Evolutionary conservation across 2,329 filamentous ascomycete genomes (phyloP).

Genomic region (Fonsecaea pugnacius): DNA sequence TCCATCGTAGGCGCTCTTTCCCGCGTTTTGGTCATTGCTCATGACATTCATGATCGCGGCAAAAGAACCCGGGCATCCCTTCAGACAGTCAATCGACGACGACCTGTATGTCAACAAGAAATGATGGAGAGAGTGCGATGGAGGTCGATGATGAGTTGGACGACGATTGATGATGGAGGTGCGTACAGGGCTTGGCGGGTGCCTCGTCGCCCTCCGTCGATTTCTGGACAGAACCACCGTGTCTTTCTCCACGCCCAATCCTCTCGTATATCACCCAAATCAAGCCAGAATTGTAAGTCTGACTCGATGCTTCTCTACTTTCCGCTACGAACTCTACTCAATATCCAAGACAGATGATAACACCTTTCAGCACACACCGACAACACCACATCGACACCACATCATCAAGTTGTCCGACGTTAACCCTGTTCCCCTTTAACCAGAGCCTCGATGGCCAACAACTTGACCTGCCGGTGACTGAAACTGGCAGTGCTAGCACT

Average conservation of each 20-base stretch:
- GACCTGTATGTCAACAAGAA: not conserved
- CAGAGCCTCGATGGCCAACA: not conserved
- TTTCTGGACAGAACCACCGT: constrained; percentile 11
- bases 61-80: not conserved
- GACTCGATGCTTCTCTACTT: not conserved
- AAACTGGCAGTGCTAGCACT: constrained; percentile 8
- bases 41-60: constrained; percentile 21
- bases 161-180: not conserved
- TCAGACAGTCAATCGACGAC: not conserved
- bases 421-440: not conserved
- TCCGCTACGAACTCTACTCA: not conserved
- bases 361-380: not conserved
- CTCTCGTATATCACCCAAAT: not conserved
- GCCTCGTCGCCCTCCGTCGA: constrained; percentile 4
- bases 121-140: not conserved
- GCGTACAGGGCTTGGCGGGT: not conserved
- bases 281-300: not conserved
- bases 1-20: constrained; percentile 27
- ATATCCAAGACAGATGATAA: not conserved
- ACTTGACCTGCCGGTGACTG: not conserved
- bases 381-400: not conserved
- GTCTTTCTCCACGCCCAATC: not conserved
- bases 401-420: not conserved
- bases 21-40: constrained; percentile 13
- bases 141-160: not conserved